phyloP scores from a whole-genome alignment of 1,284 basidiomycete genomes.

The Mycosarcoma mackinlayi region DNA sequence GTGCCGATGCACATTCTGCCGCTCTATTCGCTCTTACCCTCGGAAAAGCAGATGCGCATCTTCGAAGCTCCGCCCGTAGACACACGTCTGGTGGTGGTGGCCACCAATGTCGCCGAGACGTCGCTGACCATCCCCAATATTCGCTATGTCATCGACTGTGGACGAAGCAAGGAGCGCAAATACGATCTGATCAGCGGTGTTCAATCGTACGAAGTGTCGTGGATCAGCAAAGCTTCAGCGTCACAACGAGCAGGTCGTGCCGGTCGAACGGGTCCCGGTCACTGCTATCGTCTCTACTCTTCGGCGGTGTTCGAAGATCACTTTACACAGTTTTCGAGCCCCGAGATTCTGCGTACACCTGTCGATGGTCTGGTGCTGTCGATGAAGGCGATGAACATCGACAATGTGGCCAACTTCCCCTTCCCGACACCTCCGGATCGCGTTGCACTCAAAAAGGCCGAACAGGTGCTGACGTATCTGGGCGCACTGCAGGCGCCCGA shows the following conservation, averaged over 20 bases:
- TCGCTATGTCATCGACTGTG: slow-evolving; percentile 80
- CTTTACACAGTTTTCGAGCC: slow-evolving; percentile 85
- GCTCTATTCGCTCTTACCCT: slow-evolving; percentile 78
- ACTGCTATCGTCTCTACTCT: slow-evolving; percentile 81
- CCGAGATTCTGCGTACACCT: slow-evolving; percentile 94
- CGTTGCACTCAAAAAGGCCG: slow-evolving; percentile 81
- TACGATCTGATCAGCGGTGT: slow-evolving; percentile 76
- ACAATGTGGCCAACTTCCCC: slow-evolving; percentile 94
- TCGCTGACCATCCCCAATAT: slow-evolving; percentile 82
- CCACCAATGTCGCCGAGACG: slow-evolving; percentile 83
- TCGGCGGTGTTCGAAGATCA: slow-evolving; percentile 88
- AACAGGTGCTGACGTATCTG: slow-evolving; percentile 81
- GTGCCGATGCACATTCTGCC: slow-evolving; percentile 75
- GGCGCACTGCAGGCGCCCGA: slow-evolving; percentile 77
- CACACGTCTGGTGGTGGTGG: slow-evolving; percentile 77
- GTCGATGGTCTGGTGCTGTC: slow-evolving; percentile 96
- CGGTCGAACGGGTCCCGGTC: slow-evolving; percentile 80
- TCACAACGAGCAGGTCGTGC: slow-evolving; percentile 80
- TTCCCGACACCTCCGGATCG: slow-evolving; percentile 96
- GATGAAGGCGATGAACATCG: slow-evolving; percentile 99
- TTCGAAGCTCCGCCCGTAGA: slow-evolving; percentile 77
- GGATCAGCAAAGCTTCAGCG: slow-evolving; percentile 82
- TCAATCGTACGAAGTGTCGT: slow-evolving; percentile 78
- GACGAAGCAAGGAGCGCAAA: slow-evolving; percentile 83
- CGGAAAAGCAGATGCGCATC: slow-evolving; percentile 80